Evolutionary conservation across 192 early-diverging fungal species (phyloP).

Genomic region (Rhizoclosmatium sp.): DNA sequence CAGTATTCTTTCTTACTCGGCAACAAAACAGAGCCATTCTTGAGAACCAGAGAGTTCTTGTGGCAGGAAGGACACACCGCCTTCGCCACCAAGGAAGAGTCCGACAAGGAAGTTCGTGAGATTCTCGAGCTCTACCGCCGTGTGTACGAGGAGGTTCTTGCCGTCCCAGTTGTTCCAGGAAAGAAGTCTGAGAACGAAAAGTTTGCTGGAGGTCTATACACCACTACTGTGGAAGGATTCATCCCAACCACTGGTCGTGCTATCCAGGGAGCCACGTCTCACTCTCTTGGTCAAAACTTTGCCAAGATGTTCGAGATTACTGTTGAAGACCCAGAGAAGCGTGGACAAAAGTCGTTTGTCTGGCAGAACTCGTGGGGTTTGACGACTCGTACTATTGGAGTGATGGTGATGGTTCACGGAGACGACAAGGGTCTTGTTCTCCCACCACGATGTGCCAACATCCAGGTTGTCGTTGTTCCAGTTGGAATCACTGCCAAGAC

Average conservation of each 20-base stretch:
- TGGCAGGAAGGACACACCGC: conserved; percentile 99
- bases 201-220: conserved; percentile 97
- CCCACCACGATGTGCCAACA: conserved; percentile 89
- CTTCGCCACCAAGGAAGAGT: conserved; percentile 87
- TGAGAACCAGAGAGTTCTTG: conserved; percentile 98
- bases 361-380: conserved; percentile 99
- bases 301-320: conserved; percentile 98
- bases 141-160: conserved; percentile 96
- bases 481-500: conserved; percentile 92
- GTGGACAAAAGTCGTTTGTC: conserved; percentile 74
- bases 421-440: conserved; percentile 98
- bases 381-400: conserved; percentile 96
- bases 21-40: conserved; percentile 80
- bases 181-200: conserved; percentile 99
- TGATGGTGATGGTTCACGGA: conserved; percentile 99
- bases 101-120: conserved; percentile 84
- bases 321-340: conserved; percentile 83
- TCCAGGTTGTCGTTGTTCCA: conserved; percentile 93
- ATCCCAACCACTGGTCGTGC: conserved; percentile 96
- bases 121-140: conserved; percentile 95
- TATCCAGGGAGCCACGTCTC: conserved; percentile 98
- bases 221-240: conserved; percentile 97
- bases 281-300: conserved; percentile 99
- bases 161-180: conserved; percentile 96
- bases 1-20: background rate